These are phyloP conservation scores for Gracilaria gracilis DNA, from an alignment of 23 red algal genomes.

Conservation along the genomic window DNA sequence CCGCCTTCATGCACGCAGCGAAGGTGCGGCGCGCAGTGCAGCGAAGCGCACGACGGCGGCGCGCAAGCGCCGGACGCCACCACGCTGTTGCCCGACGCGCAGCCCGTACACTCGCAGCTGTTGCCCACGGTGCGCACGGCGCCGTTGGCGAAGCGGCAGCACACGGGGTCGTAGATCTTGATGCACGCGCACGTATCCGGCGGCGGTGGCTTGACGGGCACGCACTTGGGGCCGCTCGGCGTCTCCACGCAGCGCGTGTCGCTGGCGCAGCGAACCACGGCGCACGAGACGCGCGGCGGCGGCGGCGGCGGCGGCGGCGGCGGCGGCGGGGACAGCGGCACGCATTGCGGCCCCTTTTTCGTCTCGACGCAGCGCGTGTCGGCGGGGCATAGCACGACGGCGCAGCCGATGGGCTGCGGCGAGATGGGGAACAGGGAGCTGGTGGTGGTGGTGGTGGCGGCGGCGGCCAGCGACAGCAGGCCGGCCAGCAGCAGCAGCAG, in stretches of 20 bases:
- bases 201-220: background rate
- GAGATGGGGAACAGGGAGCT: background rate
- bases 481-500: background rate
- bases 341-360: background rate
- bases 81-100: background rate
- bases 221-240: background rate
- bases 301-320: background rate
- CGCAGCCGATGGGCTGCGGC: background rate
- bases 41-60: background rate
- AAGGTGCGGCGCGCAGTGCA: background rate
- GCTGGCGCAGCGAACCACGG: background rate
- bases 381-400: background rate
- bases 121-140: conserved; percentile 1
- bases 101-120: conserved; percentile 2
- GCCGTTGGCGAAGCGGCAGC: background rate
- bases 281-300: background rate
- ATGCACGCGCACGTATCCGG: background rate
- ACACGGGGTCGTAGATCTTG: conserved; percentile 1
- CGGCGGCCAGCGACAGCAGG: background rate
- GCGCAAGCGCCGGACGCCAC: background rate
- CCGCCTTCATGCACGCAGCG: background rate
- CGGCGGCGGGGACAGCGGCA: background rate
- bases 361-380: background rate
- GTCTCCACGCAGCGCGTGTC: background rate
- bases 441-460: background rate